A percentile compares a stretch with the other conserved stretches of the same genome.
Conservation (phyloP, 768 basidiomycete genomes). For the Macrolepiota albuminosa region DNA sequence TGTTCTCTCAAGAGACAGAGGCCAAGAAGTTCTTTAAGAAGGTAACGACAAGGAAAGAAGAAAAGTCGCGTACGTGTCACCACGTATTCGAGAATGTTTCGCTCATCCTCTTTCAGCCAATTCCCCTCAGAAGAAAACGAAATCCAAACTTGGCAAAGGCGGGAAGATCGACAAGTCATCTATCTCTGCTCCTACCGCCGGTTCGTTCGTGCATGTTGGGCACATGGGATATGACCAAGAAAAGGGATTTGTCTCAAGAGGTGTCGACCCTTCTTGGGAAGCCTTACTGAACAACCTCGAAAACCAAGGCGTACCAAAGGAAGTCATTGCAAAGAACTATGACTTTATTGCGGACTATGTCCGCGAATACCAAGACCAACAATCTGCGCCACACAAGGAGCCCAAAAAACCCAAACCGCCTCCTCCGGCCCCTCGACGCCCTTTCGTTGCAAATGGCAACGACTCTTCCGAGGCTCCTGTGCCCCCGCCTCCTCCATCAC, state of each 20-base stretch:
- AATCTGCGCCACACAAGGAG: slow-evolving; percentile 26
- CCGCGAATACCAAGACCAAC: slow-evolving; percentile 40
- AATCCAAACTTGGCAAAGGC: slow-evolving; percentile 49
- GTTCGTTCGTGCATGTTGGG: slow-evolving; percentile 84
- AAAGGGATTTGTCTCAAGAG: slow-evolving; percentile 78
- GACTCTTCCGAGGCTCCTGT: slow-evolving; percentile 18
- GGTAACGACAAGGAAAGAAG: slow-evolving; percentile 57
- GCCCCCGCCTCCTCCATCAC: slow-evolving; percentile 8
- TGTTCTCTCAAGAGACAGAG: slow-evolving; percentile 43
- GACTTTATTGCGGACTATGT: slow-evolving; percentile 89
- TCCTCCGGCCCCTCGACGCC: slow-evolving; percentile 48
- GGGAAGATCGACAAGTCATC: slow-evolving; percentile 90
- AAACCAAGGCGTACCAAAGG: slow-evolving; percentile 57
- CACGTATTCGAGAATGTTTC: background rate
- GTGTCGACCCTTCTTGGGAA: slow-evolving; percentile 90
- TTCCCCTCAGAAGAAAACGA: slow-evolving; percentile 28
- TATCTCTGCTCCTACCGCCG: slow-evolving; percentile 77
- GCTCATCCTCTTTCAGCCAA: background rate
- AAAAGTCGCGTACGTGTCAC: slow-evolving; percentile 44
- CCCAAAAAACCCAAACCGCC: slow-evolving; percentile 39
- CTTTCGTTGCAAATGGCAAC: slow-evolving; percentile 28
- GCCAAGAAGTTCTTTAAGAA: slow-evolving; percentile 86
- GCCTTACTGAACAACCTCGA: slow-evolving; percentile 64
- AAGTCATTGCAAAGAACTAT: slow-evolving; percentile 71
- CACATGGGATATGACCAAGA: slow-evolving; percentile 94